Percentiles rank a stretch among this genome's conserved stretches.
Evolutionary conservation across 129 eudicot species (phyloP).

Genomic region (Deinandra increscens): DNA sequence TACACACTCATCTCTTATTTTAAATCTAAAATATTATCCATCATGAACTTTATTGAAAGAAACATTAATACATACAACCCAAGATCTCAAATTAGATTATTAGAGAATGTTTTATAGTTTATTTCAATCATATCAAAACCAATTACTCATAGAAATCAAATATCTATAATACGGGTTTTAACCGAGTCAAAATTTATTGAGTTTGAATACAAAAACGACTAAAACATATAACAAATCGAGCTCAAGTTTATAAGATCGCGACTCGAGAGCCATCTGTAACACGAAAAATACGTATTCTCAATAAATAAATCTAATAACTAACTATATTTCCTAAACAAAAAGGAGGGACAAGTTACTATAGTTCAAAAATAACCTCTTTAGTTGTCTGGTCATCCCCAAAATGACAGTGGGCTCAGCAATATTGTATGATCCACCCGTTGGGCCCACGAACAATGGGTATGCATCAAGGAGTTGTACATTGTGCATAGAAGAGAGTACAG

Average conservation of each 20-base stretch:
- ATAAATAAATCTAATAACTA: slow-evolving; percentile 52
- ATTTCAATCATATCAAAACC: background rate
- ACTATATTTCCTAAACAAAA: slow-evolving; percentile 26
- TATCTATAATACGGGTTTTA: background rate
- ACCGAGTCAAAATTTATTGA: background rate
- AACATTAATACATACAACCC: too few species aligned
- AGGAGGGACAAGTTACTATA: slow-evolving; percentile 16
- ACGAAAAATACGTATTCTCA: slow-evolving; percentile 18
- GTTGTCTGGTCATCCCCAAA: slow-evolving; percentile 25
- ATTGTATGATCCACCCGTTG: slow-evolving; percentile 21
- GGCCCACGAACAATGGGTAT: slow-evolving; percentile 20
- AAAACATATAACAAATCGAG: background rate
- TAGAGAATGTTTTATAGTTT: background rate
- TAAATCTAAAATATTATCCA: too few species aligned
- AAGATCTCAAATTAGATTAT: too few species aligned
- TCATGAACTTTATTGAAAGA: too few species aligned
- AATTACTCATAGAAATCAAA: background rate
- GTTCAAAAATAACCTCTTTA: slow-evolving; percentile 27
- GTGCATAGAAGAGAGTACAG: slow-evolving; percentile 7
- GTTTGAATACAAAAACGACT: background rate
- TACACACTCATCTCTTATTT: too few species aligned
- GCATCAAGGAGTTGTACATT: slow-evolving; percentile 28
- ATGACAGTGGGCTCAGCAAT: slow-evolving; percentile 18
- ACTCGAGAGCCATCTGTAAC: slow-evolving; percentile 5
- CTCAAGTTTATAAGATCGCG: background rate